Conservation (phyloP, 768 basidiomycete species). For the Tremella yokohamensis region DNA sequence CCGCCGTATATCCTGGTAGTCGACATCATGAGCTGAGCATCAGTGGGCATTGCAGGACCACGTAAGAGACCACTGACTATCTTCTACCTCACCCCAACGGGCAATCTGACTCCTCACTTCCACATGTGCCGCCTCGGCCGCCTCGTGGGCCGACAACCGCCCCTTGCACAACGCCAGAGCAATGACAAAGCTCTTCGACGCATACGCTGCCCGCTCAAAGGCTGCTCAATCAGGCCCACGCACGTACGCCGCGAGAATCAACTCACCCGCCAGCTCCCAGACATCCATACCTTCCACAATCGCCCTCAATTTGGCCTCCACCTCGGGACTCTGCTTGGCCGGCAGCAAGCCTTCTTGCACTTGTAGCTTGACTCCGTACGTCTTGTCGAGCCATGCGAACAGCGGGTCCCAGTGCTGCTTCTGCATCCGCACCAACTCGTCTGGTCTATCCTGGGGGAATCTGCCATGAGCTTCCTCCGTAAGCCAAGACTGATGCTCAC, state of each 20-base stretch:
- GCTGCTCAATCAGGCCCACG: slow-evolving; percentile 55
- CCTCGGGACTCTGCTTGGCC: slow-evolving; percentile 66
- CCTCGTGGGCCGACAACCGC: slow-evolving; percentile 73
- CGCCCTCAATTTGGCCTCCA: slow-evolving; percentile 60
- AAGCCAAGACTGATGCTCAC: slow-evolving; percentile 22
- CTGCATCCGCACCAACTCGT: slow-evolving; percentile 72
- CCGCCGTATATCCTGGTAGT: slow-evolving; percentile 85
- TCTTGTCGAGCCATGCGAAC: slow-evolving; percentile 68
- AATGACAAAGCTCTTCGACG: slow-evolving; percentile 86
- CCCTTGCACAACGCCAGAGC: slow-evolving; percentile 76
- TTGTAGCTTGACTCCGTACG: slow-evolving; percentile 65
- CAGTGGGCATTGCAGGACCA: background rate
- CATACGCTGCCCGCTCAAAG: slow-evolving; percentile 83
- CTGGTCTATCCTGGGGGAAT: slow-evolving; percentile 77
- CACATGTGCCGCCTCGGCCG: slow-evolving; percentile 77
- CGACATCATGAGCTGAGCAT: slow-evolving; percentile 85
- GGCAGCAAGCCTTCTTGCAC: slow-evolving; percentile 70
- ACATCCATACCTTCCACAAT: slow-evolving; percentile 65
- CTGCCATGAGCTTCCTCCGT: slow-evolving; percentile 52
- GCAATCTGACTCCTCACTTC: slow-evolving; percentile 95
- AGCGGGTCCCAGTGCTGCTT: slow-evolving; percentile 82
- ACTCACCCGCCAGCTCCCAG: slow-evolving; percentile 86
- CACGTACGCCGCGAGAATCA: background rate
- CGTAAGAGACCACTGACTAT: slow-evolving; percentile 65
- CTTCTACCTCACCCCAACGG: slow-evolving; percentile 99